phyloP scores from a whole-genome alignment of 305 asterid genomes.

The Striga hermonthica region DNA sequence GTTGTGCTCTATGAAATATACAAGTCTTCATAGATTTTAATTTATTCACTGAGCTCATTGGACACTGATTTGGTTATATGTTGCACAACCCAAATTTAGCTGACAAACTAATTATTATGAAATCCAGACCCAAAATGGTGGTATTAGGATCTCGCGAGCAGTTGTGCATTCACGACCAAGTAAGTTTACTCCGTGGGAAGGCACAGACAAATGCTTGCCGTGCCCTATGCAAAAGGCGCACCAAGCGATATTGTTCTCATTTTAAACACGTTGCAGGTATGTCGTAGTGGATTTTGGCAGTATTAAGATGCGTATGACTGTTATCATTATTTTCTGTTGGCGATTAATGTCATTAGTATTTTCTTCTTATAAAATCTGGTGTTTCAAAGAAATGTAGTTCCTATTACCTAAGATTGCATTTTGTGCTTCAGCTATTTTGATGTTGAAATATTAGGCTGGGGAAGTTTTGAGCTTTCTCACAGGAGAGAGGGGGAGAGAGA shows the following conservation, averaged over 20 bases:
- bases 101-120: constrained; percentile 30
- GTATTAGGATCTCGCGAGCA: constrained; percentile 98
- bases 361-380: constrained; percentile 14
- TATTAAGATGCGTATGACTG: constrained; percentile 22
- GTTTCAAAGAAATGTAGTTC: constrained; percentile 13
- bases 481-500: neutral
- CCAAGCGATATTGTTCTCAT: constrained; percentile 70
- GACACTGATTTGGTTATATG: constrained; percentile 19
- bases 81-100: constrained; percentile 20
- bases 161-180: constrained; percentile 88
- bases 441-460: neutral
- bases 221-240: constrained; percentile 65
- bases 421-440: constrained; percentile 17
- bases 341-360: constrained; percentile 14
- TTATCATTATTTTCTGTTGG: neutral
- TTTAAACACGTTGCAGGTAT: constrained; percentile 82
- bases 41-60: constrained; percentile 13
- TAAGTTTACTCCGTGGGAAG: constrained; percentile 80
- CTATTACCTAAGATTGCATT: constrained; percentile 16
- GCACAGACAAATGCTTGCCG: constrained; percentile 93
- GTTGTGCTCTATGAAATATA: neutral
- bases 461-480: constrained; percentile 5
- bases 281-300: constrained; percentile 14
- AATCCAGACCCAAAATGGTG: constrained; percentile 90
- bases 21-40: neutral